phyloP scores from a whole-genome alignment of 2,329 filamentous ascomycete genomes.

The Sarocladiaceae sp. region DNA sequence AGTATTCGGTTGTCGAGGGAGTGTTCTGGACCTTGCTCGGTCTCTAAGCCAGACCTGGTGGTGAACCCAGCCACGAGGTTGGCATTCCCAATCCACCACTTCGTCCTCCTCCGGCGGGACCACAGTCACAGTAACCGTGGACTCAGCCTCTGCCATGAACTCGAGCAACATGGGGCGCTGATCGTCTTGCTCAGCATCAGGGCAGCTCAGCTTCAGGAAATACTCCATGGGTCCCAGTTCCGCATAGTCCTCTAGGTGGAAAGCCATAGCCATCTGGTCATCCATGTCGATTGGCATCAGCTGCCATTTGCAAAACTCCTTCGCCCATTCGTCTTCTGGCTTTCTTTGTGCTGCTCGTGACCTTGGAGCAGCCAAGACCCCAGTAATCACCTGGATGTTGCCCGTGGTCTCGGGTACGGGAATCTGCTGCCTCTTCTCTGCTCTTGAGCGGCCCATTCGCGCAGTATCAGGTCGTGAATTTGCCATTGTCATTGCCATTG shows the following conservation, averaged over 20 bases:
- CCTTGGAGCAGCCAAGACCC: neutral
- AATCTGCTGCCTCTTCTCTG: no score
- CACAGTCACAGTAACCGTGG: neutral
- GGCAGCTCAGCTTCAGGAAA: neutral
- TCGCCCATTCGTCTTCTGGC: constrained; percentile 1
- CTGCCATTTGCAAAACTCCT: neutral
- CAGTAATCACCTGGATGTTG: no score
- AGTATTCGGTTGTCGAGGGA: neutral
- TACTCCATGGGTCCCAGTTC: neutral
- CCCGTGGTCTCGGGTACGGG: no score
- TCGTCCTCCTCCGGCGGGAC: no score
- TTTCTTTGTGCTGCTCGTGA: neutral
- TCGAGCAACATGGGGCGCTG: neutral
- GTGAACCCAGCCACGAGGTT: neutral
- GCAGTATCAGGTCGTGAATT: no score
- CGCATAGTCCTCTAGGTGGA: neutral
- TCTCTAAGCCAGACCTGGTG: neutral
- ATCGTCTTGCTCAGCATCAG: neutral
- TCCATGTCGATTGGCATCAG: neutral
- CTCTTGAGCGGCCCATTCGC: no score
- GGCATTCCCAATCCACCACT: neutral
- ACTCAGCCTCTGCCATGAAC: neutral
- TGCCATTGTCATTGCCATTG: no score
- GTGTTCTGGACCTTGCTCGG: neutral
- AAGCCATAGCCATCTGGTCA: neutral